These are phyloP conservation scores for Themeda triandra DNA, from an alignment of 176 grass and related monocot genomes.

Conservation along the genomic window DNA sequence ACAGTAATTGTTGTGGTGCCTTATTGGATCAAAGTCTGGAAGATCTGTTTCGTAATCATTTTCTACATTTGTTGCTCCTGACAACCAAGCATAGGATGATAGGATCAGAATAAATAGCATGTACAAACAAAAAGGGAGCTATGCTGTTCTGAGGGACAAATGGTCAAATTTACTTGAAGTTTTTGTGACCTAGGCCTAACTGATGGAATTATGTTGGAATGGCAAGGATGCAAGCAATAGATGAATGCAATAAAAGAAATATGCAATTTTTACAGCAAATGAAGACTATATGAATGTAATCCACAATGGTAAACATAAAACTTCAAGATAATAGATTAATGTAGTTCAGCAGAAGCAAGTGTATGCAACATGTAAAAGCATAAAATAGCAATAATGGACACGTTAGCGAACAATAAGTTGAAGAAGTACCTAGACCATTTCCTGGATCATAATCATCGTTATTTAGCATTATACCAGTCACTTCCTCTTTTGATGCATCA, in stretches of 20 bases:
- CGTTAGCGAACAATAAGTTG: neutral
- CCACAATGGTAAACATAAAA: neutral
- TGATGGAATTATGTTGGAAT: neutral
- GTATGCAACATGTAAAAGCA: constrained; percentile 8
- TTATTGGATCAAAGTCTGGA: constrained; percentile 92
- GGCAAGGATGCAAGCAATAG: neutral
- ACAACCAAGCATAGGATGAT: constrained; percentile 2
- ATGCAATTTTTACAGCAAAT: neutral
- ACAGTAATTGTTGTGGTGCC: constrained; percentile 88
- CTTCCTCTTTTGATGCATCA: constrained; percentile 91
- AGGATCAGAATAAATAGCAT: neutral
- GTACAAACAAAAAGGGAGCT: neutral
- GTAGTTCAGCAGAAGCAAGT: constrained; percentile 8
- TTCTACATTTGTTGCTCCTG: constrained; percentile 68
- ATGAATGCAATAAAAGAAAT: neutral
- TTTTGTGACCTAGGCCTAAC: neutral
- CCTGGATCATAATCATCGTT: constrained; percentile 42
- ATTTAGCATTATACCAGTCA: constrained; percentile 50
- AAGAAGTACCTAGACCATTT: constrained; percentile 61
- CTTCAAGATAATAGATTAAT: neutral
- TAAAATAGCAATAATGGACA: neutral
- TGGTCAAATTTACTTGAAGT: neutral
- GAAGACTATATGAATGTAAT: neutral
- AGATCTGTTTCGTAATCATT: constrained; percentile 66
- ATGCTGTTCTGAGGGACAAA: neutral